Base-by-base conservation (phyloP, 768 basidiomycete genomes). In the Dendrothele bispora region DNA sequence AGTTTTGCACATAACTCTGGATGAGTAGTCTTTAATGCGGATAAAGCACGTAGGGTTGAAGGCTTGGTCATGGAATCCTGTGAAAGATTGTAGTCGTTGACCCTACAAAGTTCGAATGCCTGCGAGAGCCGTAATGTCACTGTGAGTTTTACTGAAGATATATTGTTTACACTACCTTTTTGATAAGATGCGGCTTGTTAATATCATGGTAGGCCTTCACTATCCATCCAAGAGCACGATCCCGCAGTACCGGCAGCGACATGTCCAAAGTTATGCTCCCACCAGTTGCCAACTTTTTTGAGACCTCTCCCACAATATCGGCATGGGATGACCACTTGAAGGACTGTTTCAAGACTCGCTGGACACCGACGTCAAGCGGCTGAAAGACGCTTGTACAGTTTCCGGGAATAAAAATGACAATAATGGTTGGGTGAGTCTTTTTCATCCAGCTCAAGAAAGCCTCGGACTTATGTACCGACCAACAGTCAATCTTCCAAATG, bases 361-460 rank as follows among this genome's bases (percentile, higher is more conserved):
- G 72, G 18, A 71, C 58, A 0, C 60, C 68, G 12, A 69, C 62
- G 44, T 71, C 62, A 22, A 60, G 62, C 1, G 63, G 63, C 39
- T 61, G 60, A 24, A 34, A 59, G 18, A 61, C 15, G 5, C 67
- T 62, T 0, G 66, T 71, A 36, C 63, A 65, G 4, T 61, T 57
- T 12, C 58, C 70, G 1, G 67, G 70, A 32, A 71, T 52, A 40
- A 53, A 71, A 4, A 42, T 20, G 3, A 71, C 3, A 25, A 66
- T 61, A 32, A 70, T 67, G 12, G 43, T 60, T 7, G 64, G 62
- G 39, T 70, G 65, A 0, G 52, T 55, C 12, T 41, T 38, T 28
- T 50, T 50, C 58, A 75, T 61, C 68, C 66, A 73, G 1, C 3
- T 17, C 4, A 61, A 50, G 45, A 74, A 74, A 14, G 62, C 62